Evolutionary conservation across 2,329 filamentous ascomycete genomes (phyloP), one percentile per base, ranked within the genome.

Genomic region (Botrytis hyacinthi): DNA sequence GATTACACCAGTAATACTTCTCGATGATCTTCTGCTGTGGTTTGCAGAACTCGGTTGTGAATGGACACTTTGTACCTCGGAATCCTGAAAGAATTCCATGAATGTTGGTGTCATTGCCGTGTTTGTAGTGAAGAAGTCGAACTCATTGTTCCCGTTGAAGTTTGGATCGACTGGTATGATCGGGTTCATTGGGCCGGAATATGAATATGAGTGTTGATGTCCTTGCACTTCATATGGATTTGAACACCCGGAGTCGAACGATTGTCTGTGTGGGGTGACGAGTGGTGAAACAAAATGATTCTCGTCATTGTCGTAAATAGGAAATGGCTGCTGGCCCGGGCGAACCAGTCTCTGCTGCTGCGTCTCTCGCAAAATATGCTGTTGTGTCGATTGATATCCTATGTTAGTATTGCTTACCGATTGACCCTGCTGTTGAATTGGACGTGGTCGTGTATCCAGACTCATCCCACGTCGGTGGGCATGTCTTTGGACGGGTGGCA

Each of bases 331-430:
- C 74, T 79, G 87, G 88, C 92, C 91, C 89, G 92, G 92, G 90
- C 92, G 90, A 89, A 89, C 89, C 88, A 90, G 88, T 88, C 89
- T 90, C 87, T 94, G 93, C 91, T 93, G 90, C 89, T 95, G 93
- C 90, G 92, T 88, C 93, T 93, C 92, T 91, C 91, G 92, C 91
- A 94, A 88, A 85, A 90, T 87, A 88, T 94, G 92, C 89, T 95
- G 92, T 88, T 86, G 85, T 81, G 79, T 81, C 84, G 85, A 84
- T 79, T 80, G 78, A 78, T 80, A 82, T 87, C 85, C 86, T 86
- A 83, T 80, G 86, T 88, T 87, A 87, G 86, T 87, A 83, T 82
- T 86, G 85, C 85, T 87, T 86, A 86, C 84, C 80, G 74, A 76
- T 73, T 74, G 74, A 60, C 80, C 80, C 78, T 80, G 80, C 79